Evolutionary conservation across 495 filamentous ascomycete species (phyloP), one percentile per base, ranked within the genome.

Genomic region (Penicillium lividum): DNA sequence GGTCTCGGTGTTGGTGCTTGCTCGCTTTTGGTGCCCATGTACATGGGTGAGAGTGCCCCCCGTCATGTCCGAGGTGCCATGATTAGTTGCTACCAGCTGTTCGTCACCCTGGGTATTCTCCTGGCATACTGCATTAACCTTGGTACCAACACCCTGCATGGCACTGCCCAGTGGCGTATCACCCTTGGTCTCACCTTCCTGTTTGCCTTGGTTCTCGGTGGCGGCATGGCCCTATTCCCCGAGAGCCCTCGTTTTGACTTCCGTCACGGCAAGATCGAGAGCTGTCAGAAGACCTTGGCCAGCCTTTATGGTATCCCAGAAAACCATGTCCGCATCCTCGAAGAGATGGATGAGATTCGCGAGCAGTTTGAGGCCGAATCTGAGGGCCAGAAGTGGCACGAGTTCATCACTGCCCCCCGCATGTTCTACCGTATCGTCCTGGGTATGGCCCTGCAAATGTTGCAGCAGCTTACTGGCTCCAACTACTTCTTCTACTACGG

Each of bases 91-190:
- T 94, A 96, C 75, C 91, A 95, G 73, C 83, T 95, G 1, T 92
- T 94, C 72, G 89, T 96, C 74, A 93, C 91, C 8, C 73, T 92
- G 38, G 91, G 91, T 57, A 95, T 93, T 72, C 90, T 91, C 75
- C 78, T 86, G 7, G 87, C 90, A 51, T 85, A 91, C 71, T 85
- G 85, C 67, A 85, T 93, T 76, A 91, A 94, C 71, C 88, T 82
- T 68, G 90, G 89, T 29, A 92, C 90, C 25, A 74, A 85, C 54
- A 71, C 56, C 33, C 56, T 77, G 16, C 50, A 64, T 0, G 69
- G 67, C 10, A 77, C 81, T 36, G 82, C 75, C 36, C 85, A 88
- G 40, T 95, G 91, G 89, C 80, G 88, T 29, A 89, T 96, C 53
- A 85, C 90, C 29, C 90, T 89, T 67, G 91, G 88, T 10, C 70